These are phyloP conservation scores for Rhodotorula taiwanensis DNA, from an alignment of 768 basidiomycete genomes.

Conservation along the genomic window DNA sequence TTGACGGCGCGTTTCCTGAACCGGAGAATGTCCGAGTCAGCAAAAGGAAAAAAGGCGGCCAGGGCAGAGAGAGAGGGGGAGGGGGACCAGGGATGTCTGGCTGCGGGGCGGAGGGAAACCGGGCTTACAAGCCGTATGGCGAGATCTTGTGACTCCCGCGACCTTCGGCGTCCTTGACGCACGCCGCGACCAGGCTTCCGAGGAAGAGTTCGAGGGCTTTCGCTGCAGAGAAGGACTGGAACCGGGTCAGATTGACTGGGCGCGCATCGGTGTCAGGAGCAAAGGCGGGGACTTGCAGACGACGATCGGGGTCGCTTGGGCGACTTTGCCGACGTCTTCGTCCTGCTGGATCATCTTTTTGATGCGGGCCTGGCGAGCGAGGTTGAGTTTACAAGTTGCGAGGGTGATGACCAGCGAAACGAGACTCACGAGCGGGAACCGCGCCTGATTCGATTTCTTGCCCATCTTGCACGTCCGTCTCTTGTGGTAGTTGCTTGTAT, in stretches of 20 bases:
- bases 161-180: constrained; percentile 67
- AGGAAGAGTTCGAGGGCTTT: constrained; percentile 92
- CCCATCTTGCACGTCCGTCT: too few relatives aligned
- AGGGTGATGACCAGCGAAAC: not conserved
- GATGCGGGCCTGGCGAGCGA: constrained; percentile 95
- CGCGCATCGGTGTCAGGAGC: not conserved
- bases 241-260: constrained; percentile 5
- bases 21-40: not conserved
- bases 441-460: constrained; percentile 83
- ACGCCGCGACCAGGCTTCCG: constrained; percentile 70
- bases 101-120: too few relatives aligned
- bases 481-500: too few relatives aligned
- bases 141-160: constrained; percentile 83
- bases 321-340: constrained; percentile 96
- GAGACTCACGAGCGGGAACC: constrained; percentile 74
- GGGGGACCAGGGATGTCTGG: too few relatives aligned
- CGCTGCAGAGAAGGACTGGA: constrained; percentile 51
- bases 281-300: constrained; percentile 63
- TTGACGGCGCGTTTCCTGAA: constrained; percentile 85
- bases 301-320: constrained; percentile 89
- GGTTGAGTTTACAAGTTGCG: too few relatives aligned
- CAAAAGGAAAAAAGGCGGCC: constrained; percentile 2
- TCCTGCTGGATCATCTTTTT: constrained; percentile 99
- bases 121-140: constrained; percentile 80
- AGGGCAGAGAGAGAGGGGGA: not conserved